A percentile compares a stretch with the other conserved stretches of the same genome.
Conservation (phyloP, 768 basidiomycete genomes). For the Kwoniella mangroviensis region DNA sequence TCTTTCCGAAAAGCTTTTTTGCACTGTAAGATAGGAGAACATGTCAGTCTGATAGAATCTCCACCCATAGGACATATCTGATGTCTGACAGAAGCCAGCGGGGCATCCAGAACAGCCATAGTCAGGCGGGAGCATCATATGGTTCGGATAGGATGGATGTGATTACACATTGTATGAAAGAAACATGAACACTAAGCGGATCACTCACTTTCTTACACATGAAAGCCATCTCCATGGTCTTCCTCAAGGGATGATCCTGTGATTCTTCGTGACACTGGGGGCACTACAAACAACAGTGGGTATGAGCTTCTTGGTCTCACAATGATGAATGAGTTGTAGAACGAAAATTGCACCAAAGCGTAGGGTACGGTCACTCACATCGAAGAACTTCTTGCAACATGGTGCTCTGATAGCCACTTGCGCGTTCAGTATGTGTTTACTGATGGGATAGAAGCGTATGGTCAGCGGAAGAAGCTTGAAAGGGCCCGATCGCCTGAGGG, state of each 20-base stretch:
- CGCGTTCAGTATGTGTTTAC: conserved; percentile 95
- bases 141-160: neutral
- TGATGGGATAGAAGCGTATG: conserved; percentile 53
- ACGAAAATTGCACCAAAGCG: neutral
- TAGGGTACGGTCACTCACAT: conserved; percentile 58
- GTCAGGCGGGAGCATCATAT: neutral
- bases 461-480: neutral
- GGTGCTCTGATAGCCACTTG: conserved; percentile 95
- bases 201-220: conserved; percentile 70
- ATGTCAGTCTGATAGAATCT: neutral
- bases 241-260: conserved; percentile 72
- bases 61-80: neutral
- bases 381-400: conserved; percentile 97
- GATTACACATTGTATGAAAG: neutral
- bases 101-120: neutral
- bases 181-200: neutral
- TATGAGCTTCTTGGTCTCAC: neutral
- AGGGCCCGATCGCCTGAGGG: neutral
- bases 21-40: conserved; percentile 59
- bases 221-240: conserved; percentile 82
- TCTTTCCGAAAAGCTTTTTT: conserved; percentile 97
- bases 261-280: conserved; percentile 89
- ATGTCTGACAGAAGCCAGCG: neutral
- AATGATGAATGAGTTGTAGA: neutral
- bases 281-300: conserved; percentile 61